Base-by-base conservation (phyloP, 2,329 filamentous ascomycete genomes). In the Cytospora leucostoma region DNA sequence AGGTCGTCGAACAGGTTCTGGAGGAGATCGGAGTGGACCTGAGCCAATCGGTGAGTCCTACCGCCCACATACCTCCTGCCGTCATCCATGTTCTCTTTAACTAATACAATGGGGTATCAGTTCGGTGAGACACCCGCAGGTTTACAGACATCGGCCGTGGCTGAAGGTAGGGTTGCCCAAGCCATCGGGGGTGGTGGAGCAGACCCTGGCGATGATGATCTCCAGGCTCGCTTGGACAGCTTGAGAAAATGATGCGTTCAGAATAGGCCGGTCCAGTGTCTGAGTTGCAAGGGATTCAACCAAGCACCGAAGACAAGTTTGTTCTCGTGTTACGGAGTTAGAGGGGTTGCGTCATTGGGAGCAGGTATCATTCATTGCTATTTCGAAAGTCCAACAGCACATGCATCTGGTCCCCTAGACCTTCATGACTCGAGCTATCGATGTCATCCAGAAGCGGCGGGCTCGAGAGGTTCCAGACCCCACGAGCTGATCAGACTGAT, bases 11-110 rank as follows among this genome's bases (percentile, higher is more conserved):
- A 71, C 93, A 97, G 77, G 92, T 99, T 6, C 77, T 99, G 71
- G 95, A 98, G 73, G 95, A 98, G 78, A 97, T 99, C 74, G 95
- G 95, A 59, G 88, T 99, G 35, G 94, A 99, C 73, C 83, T 98
- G 64, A 93, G 90, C 70, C 91, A 95, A 78, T 84, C 91, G 70
- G 94, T 98, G 83, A 78, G 91, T 83, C 49, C 34, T 12, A 12
- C 54, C 17, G 1, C 4, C 21, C 4, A 32, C 17, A 34, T 61
- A 67, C 49, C 55, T 27, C 34, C 38, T 4, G 32, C 32, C 19
- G 33, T 13, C 40, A 6, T 15, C 27, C 38, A 17, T 44, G 1
- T 27, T 38, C 56, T 27, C 27, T 27, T 4, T 27, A 44, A 54
- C 72, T 76, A 70, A 76, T 66, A 33, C 68, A 67, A 21, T 65